phyloP scores from a whole-genome alignment of 2,329 filamentous ascomycete species.

The Colletotrichum shisoi region DNA sequence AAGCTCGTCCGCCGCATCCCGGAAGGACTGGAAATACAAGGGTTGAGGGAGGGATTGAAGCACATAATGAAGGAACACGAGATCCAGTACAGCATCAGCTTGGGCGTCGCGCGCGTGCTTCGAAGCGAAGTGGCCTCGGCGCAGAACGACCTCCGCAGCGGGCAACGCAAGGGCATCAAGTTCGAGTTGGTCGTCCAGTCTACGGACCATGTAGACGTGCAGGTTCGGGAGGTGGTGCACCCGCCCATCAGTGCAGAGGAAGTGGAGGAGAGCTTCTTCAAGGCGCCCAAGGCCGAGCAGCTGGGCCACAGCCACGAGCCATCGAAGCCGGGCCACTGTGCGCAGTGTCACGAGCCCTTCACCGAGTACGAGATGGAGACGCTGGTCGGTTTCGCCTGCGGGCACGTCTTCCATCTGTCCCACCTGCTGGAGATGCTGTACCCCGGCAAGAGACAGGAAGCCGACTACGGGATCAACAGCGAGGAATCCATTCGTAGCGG shows the following conservation, averaged over 20 bases:
- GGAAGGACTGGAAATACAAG: conserved; percentile 90
- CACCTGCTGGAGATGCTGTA: conserved; percentile 69
- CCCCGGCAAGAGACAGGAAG: conserved; percentile 57
- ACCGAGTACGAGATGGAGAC: conserved; percentile 72
- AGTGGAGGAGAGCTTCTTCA: conserved; percentile 36
- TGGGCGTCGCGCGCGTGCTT: conserved; percentile 85
- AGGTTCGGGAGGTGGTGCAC: conserved; percentile 51
- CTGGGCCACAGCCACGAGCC: conserved; percentile 46
- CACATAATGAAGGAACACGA: conserved; percentile 96
- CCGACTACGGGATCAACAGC: conserved; percentile 55
- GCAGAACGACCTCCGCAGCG: conserved; percentile 80
- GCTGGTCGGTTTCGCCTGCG: conserved; percentile 80
- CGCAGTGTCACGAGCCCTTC: conserved; percentile 65
- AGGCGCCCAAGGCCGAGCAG: conserved; percentile 43
- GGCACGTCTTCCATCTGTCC: conserved; percentile 80
- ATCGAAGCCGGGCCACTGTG: conserved; percentile 65
- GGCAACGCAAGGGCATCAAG: conserved; percentile 85
- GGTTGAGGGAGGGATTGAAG: conserved; percentile 83
- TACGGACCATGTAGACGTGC: conserved; percentile 54
- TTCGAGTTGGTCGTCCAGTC: conserved; percentile 74
- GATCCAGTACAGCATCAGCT: conserved; percentile 90
- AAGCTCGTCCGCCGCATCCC: conserved; percentile 89
- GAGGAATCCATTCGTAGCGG: conserved; percentile 56
- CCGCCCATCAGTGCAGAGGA: conserved; percentile 35
- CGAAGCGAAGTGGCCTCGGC: conserved; percentile 85